Conservation (phyloP, 2,329 filamentous ascomycete species). For the Penicillium occitanis region DNA sequence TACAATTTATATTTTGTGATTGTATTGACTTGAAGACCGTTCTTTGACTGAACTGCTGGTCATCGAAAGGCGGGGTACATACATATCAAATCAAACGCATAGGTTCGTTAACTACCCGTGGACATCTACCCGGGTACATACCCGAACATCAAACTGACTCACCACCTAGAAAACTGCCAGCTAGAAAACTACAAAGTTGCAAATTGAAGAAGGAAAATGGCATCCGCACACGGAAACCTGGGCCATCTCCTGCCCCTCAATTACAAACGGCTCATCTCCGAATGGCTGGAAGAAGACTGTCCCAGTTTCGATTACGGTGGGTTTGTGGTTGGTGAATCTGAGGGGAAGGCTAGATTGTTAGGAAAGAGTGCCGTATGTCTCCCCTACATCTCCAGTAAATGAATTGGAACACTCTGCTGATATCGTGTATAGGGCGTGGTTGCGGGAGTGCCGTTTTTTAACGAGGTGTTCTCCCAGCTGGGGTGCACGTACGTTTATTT, state of each 20-base stretch:
- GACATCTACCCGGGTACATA: not conserved
- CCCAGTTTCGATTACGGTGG: conserved; percentile 96
- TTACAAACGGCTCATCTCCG: conserved; percentile 76
- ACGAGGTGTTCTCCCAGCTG: conserved; percentile 87
- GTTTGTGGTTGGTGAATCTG: conserved; percentile 77
- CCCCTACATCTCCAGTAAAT: too few species aligned
- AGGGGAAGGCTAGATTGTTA: conserved; percentile 49
- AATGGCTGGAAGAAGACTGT: conserved; percentile 94
- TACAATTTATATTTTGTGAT: not conserved
- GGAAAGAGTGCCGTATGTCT: conserved; percentile 56
- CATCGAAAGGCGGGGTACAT: not conserved
- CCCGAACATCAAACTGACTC: not conserved
- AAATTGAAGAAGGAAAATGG: conserved; percentile 41
- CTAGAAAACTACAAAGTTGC: too few species aligned
- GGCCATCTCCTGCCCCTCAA: conserved; percentile 77
- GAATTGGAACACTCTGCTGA: too few species aligned
- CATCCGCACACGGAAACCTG: conserved; percentile 58
- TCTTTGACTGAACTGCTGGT: not conserved
- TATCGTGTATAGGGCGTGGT: conserved; percentile 64
- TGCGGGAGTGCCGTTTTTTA: conserved; percentile 90
- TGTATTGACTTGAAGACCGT: not conserved
- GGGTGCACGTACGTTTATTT: conserved; percentile 66
- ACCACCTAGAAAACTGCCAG: not conserved
- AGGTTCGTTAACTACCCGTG: not conserved
- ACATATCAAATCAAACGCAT: not conserved